Evolutionary conservation across 306 rosid genomes (phyloP).

Genomic region (Trifolium dubium): DNA sequence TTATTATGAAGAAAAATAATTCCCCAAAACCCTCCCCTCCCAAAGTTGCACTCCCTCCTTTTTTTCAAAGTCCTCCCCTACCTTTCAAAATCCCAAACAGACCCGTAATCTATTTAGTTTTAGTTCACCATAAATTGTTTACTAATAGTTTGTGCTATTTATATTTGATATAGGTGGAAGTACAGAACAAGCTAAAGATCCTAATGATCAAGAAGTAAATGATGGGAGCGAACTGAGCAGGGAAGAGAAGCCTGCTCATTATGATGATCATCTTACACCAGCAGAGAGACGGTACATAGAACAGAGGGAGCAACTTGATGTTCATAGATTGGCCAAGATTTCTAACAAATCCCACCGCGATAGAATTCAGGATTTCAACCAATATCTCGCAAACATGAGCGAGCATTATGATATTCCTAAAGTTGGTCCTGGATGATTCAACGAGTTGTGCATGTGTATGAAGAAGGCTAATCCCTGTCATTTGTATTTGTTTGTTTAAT

Average conservation of each 20-base stretch:
- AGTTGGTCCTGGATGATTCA: conserved; percentile 85
- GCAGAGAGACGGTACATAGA: conserved; percentile 92
- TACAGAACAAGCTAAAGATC: conserved; percentile 51
- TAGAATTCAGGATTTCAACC: conserved; percentile 94
- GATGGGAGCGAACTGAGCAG: conserved; percentile 48
- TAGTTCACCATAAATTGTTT: background rate
- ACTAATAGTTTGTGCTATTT: conserved; percentile 20
- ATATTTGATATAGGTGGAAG: conserved; percentile 60
- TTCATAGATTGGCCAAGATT: conserved; percentile 76
- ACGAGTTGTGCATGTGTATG: background rate
- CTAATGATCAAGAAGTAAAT: conserved; percentile 60
- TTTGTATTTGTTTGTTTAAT: conserved; percentile 34
- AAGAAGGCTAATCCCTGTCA: conserved; percentile 19
- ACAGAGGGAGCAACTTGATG: conserved; percentile 86
- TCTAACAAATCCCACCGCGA: conserved; percentile 94
- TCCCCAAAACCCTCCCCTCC: background rate
- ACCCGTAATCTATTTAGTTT: background rate
- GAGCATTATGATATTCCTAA: conserved; percentile 99
- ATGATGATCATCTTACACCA: conserved; percentile 80
- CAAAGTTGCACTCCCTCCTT: background rate
- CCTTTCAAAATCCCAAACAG: background rate
- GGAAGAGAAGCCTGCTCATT: conserved; percentile 62
- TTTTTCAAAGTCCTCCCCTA: background rate
- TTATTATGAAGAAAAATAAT: background rate
- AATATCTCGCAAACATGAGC: conserved; percentile 96